Conservation (phyloP, 139 green algal genomes). For the Chlorella sp. region DNA sequence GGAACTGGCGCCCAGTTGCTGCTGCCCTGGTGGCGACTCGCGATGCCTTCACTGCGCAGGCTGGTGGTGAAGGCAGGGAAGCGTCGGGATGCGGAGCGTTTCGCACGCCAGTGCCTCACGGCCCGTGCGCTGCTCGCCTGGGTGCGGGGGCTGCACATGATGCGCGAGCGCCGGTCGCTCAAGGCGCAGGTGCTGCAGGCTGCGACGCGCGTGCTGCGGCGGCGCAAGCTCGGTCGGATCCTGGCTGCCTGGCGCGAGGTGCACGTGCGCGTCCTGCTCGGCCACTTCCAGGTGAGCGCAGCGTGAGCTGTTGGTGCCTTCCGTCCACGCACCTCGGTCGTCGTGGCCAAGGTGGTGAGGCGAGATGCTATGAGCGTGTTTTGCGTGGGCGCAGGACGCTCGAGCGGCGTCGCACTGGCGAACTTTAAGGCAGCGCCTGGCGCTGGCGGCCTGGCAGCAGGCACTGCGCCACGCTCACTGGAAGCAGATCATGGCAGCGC, state of each 20-base stretch:
- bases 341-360: too few relatives aligned
- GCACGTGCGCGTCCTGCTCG: slow-evolving; percentile 6
- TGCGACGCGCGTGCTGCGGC: background rate
- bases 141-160: background rate
- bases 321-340: too few relatives aligned
- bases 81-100: background rate
- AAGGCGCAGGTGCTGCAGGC: slow-evolving; percentile 7
- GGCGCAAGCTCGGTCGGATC: background rate
- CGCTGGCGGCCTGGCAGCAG: slow-evolving; percentile 5
- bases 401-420: background rate
- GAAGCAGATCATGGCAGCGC: background rate
- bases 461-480: background rate
- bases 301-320: too few relatives aligned
- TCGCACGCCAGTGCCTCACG: background rate
- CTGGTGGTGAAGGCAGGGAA: background rate
- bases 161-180: background rate
- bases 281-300: slow-evolving; percentile 13
- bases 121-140: background rate
- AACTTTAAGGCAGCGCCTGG: background rate
- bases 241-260: slow-evolving; percentile 29
- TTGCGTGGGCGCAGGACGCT: slow-evolving; percentile 3
- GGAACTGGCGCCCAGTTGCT: too few relatives aligned
- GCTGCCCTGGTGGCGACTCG: background rate
- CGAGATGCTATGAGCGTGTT: too few relatives aligned
- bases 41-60: too few relatives aligned